Conservation (phyloP, 169 alveolate species). For the Plasmodium fragile region DNA sequence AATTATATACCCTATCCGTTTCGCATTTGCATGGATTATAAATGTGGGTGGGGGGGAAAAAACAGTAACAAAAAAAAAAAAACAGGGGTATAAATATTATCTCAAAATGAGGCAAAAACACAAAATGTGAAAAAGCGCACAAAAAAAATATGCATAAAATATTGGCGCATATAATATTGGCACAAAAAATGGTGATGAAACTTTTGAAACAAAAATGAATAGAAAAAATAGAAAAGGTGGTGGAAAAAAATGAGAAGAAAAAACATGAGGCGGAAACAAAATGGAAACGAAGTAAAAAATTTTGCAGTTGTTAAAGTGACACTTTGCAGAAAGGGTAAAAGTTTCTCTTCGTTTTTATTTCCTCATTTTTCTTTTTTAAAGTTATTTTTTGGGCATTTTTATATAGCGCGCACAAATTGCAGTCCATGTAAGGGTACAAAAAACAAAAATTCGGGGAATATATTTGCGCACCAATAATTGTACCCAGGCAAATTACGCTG, state of each 20-base stretch:
- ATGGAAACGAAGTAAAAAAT: not conserved
- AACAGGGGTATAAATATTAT: not conserved
- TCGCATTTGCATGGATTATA: not conserved
- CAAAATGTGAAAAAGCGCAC: not conserved
- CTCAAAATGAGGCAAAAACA: not conserved
- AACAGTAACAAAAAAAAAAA: not conserved
- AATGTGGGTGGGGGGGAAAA: not conserved
- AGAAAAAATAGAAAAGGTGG: not conserved
- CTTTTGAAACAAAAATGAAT: not conserved
- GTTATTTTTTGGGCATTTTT: not conserved
- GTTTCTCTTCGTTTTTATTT: not conserved
- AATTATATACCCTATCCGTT: not conserved
- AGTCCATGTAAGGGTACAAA: not conserved
- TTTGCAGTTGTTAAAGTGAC: slow-evolving; percentile 2
- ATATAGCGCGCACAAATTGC: not conserved
- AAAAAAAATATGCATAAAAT: not conserved
- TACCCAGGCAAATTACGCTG: not conserved
- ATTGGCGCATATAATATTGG: not conserved
- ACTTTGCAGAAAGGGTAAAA: not conserved
- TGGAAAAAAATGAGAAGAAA: not conserved
- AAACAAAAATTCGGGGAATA: not conserved
- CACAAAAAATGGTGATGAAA: not conserved
- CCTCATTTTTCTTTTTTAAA: not conserved
- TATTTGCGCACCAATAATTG: not conserved
- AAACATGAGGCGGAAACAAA: not conserved